Base-by-base conservation (phyloP, 345 rosid species). In the Abelmoschus esculentus region DNA sequence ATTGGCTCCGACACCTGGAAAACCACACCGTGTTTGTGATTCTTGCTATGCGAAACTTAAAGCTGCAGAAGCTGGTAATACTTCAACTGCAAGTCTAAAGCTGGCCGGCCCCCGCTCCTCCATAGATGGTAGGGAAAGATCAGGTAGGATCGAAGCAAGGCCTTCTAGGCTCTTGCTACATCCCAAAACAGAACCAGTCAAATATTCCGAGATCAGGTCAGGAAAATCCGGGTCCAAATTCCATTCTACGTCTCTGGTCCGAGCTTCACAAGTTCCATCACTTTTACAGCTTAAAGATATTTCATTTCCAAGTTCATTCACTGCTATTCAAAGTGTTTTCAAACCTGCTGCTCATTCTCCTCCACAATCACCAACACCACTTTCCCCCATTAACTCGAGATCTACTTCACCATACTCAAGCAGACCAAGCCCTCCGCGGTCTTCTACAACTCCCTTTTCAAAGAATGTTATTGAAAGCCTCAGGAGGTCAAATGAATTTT, bases 251-350 rank as follows among this genome's bases (percentile, higher is more conserved):
- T 83, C 91, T 46, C 78, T 82, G 28, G 64, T 84, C 4, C 83
- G 95, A 77, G 84, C 91, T 56, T 85, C 98, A 57, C 97, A 90
- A 80, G 89, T 83, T 69, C 96, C 97, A 36, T 70, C 89, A 53
- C 81, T 79, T 70, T 73, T 76, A 52, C 86, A 81, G 18, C 87
- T 90, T 70, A 91, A 85, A 80, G 96, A 91, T 59, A 72, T 91
- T 34, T 80, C 87, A 19, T 95, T 88, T 83, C 93, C 91, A 11
- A 88, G 90, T 78, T 86, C 97, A 59, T 72, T 87, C 49, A 85
- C 83, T 66, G 83, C 86, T 47, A 67, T 88, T 76, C 97, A 95
- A 74, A 83, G 71, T 74, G 85, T 85, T 28, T 79, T 87, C 71
- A 87, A 77, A 79, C 95, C 96, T 29, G 65, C 38, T 38, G 42